Conservation (phyloP, 768 basidiomycete genomes). For the Lactarius indigo region DNA sequence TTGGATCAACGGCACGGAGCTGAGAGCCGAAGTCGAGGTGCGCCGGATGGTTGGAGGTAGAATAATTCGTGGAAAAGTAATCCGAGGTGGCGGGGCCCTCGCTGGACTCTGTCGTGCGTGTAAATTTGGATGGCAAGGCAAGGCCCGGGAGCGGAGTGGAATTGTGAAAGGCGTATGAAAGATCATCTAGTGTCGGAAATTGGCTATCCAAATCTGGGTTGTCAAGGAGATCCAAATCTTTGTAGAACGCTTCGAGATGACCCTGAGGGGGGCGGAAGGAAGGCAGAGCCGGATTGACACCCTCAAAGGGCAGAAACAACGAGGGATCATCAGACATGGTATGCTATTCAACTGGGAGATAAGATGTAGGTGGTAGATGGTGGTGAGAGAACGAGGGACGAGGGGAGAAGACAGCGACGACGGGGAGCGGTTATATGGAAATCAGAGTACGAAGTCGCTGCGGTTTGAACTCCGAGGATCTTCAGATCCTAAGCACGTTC, state of each 20-base stretch:
- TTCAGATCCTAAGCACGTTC: not conserved
- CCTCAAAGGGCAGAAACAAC: not conserved
- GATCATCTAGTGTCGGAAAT: not conserved
- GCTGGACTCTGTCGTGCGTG: not conserved
- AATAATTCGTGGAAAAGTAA: not conserved
- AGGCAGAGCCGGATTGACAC: not conserved
- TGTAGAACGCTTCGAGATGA: not conserved
- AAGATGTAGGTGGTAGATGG: not conserved
- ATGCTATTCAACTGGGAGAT: not conserved
- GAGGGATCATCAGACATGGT: not conserved
- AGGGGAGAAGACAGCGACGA: not conserved
- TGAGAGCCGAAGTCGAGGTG: not conserved
- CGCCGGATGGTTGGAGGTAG: too few relatives aligned
- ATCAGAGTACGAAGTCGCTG: not conserved
- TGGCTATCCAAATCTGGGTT: not conserved
- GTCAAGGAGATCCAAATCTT: not conserved
- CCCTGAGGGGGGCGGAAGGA: not conserved
- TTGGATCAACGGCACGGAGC: not conserved
- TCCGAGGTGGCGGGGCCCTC: not conserved
- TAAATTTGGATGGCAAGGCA: not conserved
- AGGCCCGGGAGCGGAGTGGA: not conserved
- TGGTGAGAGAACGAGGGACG: not conserved
- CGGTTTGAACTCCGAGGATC: not conserved
- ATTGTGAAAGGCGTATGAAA: too few relatives aligned
- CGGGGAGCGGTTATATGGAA: not conserved